phyloP scores from a whole-genome alignment of 2,329 filamentous ascomycete species.

The Aspergillus alliaceus region DNA sequence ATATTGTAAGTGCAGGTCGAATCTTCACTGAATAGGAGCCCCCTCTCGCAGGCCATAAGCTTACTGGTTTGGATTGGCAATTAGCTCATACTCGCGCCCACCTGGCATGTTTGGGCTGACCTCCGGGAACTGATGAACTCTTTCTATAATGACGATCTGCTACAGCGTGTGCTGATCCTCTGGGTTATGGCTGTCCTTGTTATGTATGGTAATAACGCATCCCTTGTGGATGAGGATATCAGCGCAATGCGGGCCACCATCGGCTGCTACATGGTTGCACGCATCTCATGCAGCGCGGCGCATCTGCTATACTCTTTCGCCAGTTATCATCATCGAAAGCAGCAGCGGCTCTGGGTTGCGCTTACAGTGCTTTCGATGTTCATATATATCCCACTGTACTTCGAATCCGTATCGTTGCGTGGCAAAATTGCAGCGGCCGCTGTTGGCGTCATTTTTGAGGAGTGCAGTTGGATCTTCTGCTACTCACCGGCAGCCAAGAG shows the following conservation, averaged over 20 bases:
- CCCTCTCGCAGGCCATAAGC: background rate
- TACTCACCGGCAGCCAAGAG: conserved; percentile 48
- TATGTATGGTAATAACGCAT: conserved; percentile 52
- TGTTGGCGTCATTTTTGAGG: conserved; percentile 45
- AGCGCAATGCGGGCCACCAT: conserved; percentile 47
- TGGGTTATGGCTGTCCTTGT: conserved; percentile 54
- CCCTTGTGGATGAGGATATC: conserved; percentile 44
- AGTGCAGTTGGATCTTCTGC: conserved; percentile 46
- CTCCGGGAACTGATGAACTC: conserved; percentile 54
- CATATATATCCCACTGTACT: conserved; percentile 47
- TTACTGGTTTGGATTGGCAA: background rate
- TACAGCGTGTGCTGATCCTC: conserved; percentile 50
- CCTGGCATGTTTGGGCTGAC: conserved; percentile 54
- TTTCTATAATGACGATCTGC: conserved; percentile 53
- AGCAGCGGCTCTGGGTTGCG: conserved; percentile 46
- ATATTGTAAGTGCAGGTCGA: conserved; percentile 31
- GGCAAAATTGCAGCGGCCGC: conserved; percentile 46
- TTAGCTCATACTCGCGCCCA: conserved; percentile 48
- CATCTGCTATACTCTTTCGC: conserved; percentile 48
- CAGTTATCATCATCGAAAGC: conserved; percentile 49
- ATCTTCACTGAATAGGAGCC: no score
- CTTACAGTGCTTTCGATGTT: conserved; percentile 46
- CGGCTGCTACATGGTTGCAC: conserved; percentile 49
- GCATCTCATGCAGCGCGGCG: conserved; percentile 39
- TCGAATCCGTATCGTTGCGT: conserved; percentile 41